Base-by-base conservation (phyloP, 495 filamentous ascomycete genomes). In the Xylaria cubensis region DNA sequence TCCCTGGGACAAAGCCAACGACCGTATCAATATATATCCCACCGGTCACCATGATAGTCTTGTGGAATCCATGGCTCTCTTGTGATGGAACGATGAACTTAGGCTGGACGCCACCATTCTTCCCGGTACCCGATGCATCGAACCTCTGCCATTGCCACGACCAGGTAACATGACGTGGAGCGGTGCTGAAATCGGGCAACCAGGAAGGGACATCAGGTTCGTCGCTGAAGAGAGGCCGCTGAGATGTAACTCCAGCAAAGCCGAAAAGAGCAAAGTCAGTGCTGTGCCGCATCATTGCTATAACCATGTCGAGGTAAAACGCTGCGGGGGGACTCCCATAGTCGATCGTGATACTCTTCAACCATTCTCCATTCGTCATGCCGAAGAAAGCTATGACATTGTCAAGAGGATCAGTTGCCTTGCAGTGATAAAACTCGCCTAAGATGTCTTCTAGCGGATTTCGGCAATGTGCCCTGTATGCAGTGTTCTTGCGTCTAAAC, bases 331-430 rank as follows among this genome's bases (percentile, higher is more conserved):
- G 4, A 15, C 53, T 26, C 53, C 1, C 24, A 32, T 56, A 56
- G 53, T 56, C 53, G 17, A 32, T 19, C 26, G 53, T 56, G 29
- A 32, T 32, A 29, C 6, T 32, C 24, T 56, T 32, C 53, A 56
- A 10, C 53, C 21, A 32, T 56, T 7, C 17, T 26, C 53, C 53
- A 7, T 56, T 56, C 53, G 53, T 3, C 53, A 56, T 26, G 12
- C 53, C 53, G 12, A 56, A 26, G 29, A 56, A 56, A 7, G 53
- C 53, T 29, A 56, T 56, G 53, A 56, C 26, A 17, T 56, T 56
- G 53, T 56, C 53, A 56, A 32, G 53, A 56, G 53, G 53, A 2
- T 56, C 24, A 15, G 53, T 56, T 29, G 53, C 53, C 26, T 56
- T 56, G 53, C 53, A 56, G 26, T 56, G 26, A 17, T 32, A 56